Percentiles rank a stretch among this genome's conserved stretches.
Evolutionary conservation across 1,284 basidiomycete species (phyloP).

Genomic region (Puccinia polysora): DNA sequence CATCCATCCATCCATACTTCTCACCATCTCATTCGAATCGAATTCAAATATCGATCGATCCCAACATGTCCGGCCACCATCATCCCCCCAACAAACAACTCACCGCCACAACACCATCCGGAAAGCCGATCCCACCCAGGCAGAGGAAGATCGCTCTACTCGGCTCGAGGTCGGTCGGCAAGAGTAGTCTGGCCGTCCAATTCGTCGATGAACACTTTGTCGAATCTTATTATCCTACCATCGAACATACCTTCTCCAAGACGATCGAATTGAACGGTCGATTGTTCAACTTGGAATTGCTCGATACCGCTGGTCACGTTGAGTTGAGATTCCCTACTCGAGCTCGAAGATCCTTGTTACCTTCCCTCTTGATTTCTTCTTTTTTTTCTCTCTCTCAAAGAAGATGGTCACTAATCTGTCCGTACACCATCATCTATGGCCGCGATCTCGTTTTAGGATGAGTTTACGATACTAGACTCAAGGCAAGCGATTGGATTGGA

Average conservation of each 20-base stretch:
- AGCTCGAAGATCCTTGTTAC: not conserved
- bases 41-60: too few relatives aligned
- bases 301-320: conserved; percentile 88
- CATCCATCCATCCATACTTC: too few relatives aligned
- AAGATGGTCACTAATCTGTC: too few relatives aligned
- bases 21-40: too few relatives aligned
- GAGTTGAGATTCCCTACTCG: conserved; percentile 43
- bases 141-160: conserved; percentile 77
- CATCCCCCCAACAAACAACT: too few relatives aligned
- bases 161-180: conserved; percentile 73
- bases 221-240: conserved; percentile 58
- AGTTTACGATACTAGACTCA: conserved; percentile 47
- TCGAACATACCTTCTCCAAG: conserved; percentile 84
- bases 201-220: conserved; percentile 61
- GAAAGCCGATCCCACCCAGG: conserved; percentile 42
- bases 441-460: conserved; percentile 14
- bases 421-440: too few relatives aligned
- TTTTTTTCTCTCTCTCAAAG: not conserved
- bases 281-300: conserved; percentile 92
- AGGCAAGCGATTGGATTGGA: conserved; percentile 51
- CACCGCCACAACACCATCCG: conserved; percentile 16
- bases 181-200: conserved; percentile 71
- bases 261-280: conserved; percentile 73
- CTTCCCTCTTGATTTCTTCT: not conserved
- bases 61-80: too few relatives aligned